phyloP scores from a whole-genome alignment of 768 basidiomycete species.

The Amanita jacksonii region DNA sequence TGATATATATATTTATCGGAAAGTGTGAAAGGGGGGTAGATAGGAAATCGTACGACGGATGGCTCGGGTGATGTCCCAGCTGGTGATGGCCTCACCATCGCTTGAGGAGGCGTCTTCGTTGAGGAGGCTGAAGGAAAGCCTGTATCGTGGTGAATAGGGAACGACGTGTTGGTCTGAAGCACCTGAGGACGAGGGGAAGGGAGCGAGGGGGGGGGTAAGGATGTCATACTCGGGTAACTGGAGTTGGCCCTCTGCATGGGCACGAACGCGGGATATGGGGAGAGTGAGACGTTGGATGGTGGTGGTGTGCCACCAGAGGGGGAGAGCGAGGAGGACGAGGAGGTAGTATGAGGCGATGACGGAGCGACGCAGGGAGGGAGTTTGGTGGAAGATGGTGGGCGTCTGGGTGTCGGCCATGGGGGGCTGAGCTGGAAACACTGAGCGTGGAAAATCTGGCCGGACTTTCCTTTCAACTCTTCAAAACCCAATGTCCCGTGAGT shows the following conservation, averaged over 20 bases:
- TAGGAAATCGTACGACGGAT: slow-evolving; percentile 62
- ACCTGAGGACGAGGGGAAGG: slow-evolving; percentile 2
- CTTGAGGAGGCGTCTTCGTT: slow-evolving; percentile 82
- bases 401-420: slow-evolving; percentile 5
- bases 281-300: slow-evolving; percentile 78
- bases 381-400: slow-evolving; percentile 49
- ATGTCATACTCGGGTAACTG: slow-evolving; percentile 11
- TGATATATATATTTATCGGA: too few species aligned
- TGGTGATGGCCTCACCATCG: slow-evolving; percentile 36
- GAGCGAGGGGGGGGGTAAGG: slow-evolving; percentile 27
- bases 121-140: slow-evolving; percentile 85
- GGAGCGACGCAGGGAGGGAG: slow-evolving; percentile 35
- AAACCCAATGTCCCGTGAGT: too few species aligned
- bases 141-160: slow-evolving; percentile 75
- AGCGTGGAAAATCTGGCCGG: slow-evolving; percentile 1
- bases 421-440: neutral
- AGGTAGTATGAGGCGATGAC: slow-evolving; percentile 75
- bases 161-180: slow-evolving; percentile 29
- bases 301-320: slow-evolving; percentile 92
- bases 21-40: too few species aligned
- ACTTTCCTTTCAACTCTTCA: neutral
- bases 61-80: slow-evolving; percentile 68
- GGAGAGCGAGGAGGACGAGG: slow-evolving; percentile 66
- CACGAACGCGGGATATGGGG: slow-evolving; percentile 49
- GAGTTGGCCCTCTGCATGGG: slow-evolving; percentile 28